phyloP scores from a whole-genome alignment of 495 filamentous ascomycete genomes.

The Podospora sp. region DNA sequence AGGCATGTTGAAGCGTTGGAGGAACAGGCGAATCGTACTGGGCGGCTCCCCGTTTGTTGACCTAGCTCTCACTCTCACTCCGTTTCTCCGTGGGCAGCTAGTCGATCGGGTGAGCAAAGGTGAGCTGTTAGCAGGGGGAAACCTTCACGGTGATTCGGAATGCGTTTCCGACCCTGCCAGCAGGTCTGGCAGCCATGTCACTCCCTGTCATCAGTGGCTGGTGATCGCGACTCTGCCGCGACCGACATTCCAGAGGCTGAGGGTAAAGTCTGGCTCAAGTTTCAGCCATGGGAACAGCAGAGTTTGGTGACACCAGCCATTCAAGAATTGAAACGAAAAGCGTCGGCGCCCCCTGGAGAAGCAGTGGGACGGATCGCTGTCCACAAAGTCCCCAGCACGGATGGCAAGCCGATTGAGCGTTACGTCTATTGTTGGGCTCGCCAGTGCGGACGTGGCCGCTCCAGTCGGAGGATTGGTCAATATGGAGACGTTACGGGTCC shows the following conservation, averaged over 20 bases:
- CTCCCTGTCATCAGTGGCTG: neutral
- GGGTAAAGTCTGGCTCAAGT: neutral
- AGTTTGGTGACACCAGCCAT: neutral
- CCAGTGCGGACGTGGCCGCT: neutral
- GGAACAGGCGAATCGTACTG: neutral
- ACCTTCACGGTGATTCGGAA: neutral
- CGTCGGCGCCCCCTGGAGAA: neutral
- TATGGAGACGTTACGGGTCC: too few relatives aligned
- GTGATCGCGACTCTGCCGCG: neutral
- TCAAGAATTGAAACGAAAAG: neutral
- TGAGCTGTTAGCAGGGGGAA: too few relatives aligned
- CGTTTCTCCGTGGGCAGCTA: too few relatives aligned
- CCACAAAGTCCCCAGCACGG: neutral
- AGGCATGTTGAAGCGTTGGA: neutral
- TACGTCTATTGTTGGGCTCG: neutral
- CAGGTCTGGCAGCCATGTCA: neutral
- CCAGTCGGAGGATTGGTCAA: neutral
- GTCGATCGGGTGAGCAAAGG: too few relatives aligned
- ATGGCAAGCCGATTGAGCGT: neutral
- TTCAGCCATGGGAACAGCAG: neutral
- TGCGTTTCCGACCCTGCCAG: neutral
- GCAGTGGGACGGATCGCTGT: too few relatives aligned
- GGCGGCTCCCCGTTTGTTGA: too few relatives aligned
- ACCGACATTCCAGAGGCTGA: constrained; percentile 5
- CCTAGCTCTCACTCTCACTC: too few relatives aligned